Percentiles rank a stretch among this genome's conserved stretches.
Evolutionary conservation across 805 yeast species (phyloP).

Genomic region (Metschnikowia peoriensis): DNA sequence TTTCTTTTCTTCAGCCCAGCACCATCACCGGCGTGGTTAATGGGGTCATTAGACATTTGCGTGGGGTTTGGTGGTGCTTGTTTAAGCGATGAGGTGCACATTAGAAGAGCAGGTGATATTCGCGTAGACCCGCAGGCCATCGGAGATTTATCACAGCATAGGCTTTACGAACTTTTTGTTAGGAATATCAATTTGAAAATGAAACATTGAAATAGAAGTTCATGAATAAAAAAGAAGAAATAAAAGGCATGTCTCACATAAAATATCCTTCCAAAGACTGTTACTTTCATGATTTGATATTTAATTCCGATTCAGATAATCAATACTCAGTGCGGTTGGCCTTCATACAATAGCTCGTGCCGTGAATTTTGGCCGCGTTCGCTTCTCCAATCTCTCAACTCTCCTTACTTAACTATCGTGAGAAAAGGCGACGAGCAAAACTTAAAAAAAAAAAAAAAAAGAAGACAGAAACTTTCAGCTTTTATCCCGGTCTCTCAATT

Average conservation of each 20-base stretch:
- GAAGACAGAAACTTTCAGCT: no score
- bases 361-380: not conserved
- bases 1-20: constrained; percentile 15
- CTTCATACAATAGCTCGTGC: not conserved
- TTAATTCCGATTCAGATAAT: no score
- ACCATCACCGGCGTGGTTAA: constrained; percentile 6
- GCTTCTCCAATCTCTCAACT: no score
- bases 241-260: no score
- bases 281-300: no score
- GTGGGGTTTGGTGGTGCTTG: not conserved
- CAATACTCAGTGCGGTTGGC: not conserved
- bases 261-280: no score
- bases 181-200: no score
- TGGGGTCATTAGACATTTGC: constrained; percentile 9
- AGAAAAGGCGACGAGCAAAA: no score
- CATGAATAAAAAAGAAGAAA: not conserved
- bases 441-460: no score
- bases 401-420: no score
- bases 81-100: constrained; percentile 7
- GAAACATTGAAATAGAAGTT: not conserved
- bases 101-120: not conserved
- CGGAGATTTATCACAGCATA: not conserved
- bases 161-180: no score
- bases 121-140: not conserved
- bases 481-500: no score